Evolutionary conservation across 768 basidiomycete species (phyloP), one percentile per base, ranked within the genome.

Genomic region (Asterophora parasitica): DNA sequence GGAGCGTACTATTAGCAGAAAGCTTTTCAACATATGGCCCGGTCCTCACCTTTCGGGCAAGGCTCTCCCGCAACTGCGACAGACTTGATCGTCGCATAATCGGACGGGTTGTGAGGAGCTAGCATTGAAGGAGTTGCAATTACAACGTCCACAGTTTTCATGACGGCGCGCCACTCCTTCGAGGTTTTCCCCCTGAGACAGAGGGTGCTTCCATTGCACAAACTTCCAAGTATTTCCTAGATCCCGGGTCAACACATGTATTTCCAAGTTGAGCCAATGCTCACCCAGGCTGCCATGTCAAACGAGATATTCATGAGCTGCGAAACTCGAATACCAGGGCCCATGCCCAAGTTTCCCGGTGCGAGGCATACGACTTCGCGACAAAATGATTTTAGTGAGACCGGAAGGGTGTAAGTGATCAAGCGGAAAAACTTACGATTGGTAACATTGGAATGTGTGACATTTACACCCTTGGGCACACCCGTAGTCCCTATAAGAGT

Each of bases 281-380:
- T 10, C 51, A 66, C 77, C 81, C 81, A 83, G 12, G 76, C 77
- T 31, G 76, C 77, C 78, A 83, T 80, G 54, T 82, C 81, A 56
- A 81, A 83, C 2, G 79, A 75, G 31, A 83, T 73, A 52, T 81
- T 81, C 65, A 81, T 70, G 19, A 82, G 61, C 57, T 83, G 81
- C 5, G 78, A 72, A 12, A 82, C 78, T 10, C 75, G 70, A 20
- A 71, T 53, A 11, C 80, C 78, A 4, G 74, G 76, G 15, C 59
- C 45, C 76, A 83, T 81, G 33, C 72, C 72, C 16, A 81, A 64
- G 52, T 77, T 79, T 26, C 79, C 80, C 17, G 79, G 80, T 16
- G 64, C 53, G 39, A 68, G 51, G 43, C 65, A 67, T 12, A 70
- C 53, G 17, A 70, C 69, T 70, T 19, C 12, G 13, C 26, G 17